These are phyloP conservation scores for Rhynchospora pubera DNA, from an alignment of 176 grass and related monocot species.

Conservation along the genomic window DNA sequence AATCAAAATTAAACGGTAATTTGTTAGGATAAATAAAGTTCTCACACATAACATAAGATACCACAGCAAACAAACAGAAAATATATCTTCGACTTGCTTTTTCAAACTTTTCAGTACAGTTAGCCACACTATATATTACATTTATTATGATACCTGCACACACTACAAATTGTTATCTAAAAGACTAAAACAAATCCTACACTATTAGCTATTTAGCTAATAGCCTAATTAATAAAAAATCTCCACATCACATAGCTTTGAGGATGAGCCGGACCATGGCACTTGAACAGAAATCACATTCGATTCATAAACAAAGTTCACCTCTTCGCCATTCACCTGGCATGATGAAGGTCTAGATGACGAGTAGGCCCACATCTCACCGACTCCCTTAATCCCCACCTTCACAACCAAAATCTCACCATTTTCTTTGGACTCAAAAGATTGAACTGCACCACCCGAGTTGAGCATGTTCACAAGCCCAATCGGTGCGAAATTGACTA, in stretches of 20 bases:
- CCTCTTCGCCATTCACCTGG: conserved; percentile 49
- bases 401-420: conserved; percentile 5
- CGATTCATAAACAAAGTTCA: conserved; percentile 37
- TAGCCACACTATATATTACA: background rate
- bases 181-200: background rate
- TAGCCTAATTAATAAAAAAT: conserved; percentile 34
- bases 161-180: background rate
- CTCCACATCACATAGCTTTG: conserved; percentile 41
- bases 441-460: conserved; percentile 59
- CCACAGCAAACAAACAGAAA: background rate
- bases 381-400: conserved; percentile 55
- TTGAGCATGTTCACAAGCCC: conserved; percentile 92
- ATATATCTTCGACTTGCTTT: background rate
- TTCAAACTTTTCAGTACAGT: background rate
- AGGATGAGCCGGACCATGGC: conserved; percentile 62
- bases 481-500: conserved; percentile 50
- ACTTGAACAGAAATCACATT: conserved; percentile 48
- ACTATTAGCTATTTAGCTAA: background rate
- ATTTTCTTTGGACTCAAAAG: conserved; percentile 9
- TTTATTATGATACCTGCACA: background rate
- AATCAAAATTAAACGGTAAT: background rate
- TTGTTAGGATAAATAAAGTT: background rate
- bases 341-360: conserved; percentile 43
- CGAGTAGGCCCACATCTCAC: conserved; percentile 61
- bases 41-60: background rate